These are phyloP conservation scores for Penicillium coffeae DNA, from an alignment of 495 filamentous ascomycete genomes.

Conservation along the genomic window DNA sequence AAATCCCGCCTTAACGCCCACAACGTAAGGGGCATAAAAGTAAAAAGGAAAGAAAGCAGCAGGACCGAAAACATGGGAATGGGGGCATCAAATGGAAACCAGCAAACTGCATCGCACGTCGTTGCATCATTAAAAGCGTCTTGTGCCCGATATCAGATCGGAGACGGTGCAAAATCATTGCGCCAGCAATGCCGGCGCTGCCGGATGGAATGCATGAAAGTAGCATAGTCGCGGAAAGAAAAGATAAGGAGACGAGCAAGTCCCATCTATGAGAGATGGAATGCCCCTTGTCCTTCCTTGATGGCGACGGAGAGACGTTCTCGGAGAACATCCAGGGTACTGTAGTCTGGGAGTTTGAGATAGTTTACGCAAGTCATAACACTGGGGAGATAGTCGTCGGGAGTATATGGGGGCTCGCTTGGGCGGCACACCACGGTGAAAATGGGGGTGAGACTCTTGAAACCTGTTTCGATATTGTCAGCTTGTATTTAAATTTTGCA, in stretches of 20 bases:
- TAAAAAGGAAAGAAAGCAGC: conserved; percentile 12
- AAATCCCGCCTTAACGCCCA: conserved; percentile 20
- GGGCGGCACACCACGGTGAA: conserved; percentile 99
- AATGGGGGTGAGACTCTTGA: conserved; percentile 94
- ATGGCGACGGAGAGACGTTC: conserved; percentile 79
- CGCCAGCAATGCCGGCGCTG: conserved; percentile 7
- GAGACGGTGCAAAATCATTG: conserved; percentile 5
- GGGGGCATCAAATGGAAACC: conserved; percentile 16
- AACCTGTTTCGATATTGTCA: conserved; percentile 59
- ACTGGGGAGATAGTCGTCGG: conserved; percentile 95
- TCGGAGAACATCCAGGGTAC: conserved; percentile 67
- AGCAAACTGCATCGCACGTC: conserved; percentile 16
- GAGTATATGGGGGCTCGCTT: conserved; percentile 88
- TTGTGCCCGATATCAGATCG: conserved; percentile 3
- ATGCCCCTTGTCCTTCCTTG: conserved; percentile 96
- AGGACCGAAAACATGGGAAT: conserved; percentile 19
- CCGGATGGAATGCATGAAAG: not conserved
- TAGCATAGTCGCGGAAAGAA: not conserved
- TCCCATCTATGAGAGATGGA: conserved; percentile 78
- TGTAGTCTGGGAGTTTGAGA: conserved; percentile 97
- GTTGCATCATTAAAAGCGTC: conserved; percentile 18
- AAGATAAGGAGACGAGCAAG: not conserved
- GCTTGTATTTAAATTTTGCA: too few species aligned
- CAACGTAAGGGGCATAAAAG: conserved; percentile 16
- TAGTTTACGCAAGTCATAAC: conserved; percentile 99